phyloP scores from a whole-genome alignment of 805 yeast genomes.

The Candida dajiaensis region DNA sequence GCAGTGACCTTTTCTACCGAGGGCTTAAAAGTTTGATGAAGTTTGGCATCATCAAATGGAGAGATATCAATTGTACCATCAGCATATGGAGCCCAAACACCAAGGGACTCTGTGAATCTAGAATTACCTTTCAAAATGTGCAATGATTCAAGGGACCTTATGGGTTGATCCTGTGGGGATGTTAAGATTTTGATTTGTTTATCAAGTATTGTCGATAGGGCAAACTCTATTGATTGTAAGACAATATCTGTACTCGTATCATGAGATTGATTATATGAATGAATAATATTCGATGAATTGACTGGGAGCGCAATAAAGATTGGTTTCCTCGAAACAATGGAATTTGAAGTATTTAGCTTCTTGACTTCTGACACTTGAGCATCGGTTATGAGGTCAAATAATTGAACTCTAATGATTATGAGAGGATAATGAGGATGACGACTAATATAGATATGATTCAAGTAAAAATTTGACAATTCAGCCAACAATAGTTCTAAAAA shows the following conservation, averaged over 20 bases:
- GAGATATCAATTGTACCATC: constrained; percentile 58
- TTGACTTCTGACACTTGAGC: background rate
- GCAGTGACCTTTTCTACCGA: constrained; percentile 4
- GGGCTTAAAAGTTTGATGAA: constrained; percentile 34
- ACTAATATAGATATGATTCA: constrained; percentile 61
- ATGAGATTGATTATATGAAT: constrained; percentile 30
- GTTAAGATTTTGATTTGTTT: constrained; percentile 33
- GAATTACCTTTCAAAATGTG: constrained; percentile 57
- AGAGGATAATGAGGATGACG: constrained; percentile 60
- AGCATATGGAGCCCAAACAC: constrained; percentile 72
- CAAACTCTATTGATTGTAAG: constrained; percentile 52
- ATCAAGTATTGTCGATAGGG: constrained; percentile 38
- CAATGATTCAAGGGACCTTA: constrained; percentile 47
- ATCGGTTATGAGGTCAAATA: constrained; percentile 47
- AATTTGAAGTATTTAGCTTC: constrained; percentile 23
- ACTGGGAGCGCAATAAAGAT: constrained; percentile 61
- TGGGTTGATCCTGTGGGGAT: constrained; percentile 23
- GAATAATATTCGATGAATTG: constrained; percentile 62
- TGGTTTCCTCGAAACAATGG: constrained; percentile 53
- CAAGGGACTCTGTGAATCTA: constrained; percentile 54
- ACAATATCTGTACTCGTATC: constrained; percentile 39
- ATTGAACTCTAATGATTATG: constrained; percentile 57
- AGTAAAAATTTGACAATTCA: constrained; percentile 45
- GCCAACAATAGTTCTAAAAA: constrained; percentile 44
- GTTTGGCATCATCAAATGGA: constrained; percentile 44